Evolutionary conservation across 2,329 filamentous ascomycete species (phyloP), one percentile per base, ranked within the genome.

Genomic region (Colletotrichum sp.): DNA sequence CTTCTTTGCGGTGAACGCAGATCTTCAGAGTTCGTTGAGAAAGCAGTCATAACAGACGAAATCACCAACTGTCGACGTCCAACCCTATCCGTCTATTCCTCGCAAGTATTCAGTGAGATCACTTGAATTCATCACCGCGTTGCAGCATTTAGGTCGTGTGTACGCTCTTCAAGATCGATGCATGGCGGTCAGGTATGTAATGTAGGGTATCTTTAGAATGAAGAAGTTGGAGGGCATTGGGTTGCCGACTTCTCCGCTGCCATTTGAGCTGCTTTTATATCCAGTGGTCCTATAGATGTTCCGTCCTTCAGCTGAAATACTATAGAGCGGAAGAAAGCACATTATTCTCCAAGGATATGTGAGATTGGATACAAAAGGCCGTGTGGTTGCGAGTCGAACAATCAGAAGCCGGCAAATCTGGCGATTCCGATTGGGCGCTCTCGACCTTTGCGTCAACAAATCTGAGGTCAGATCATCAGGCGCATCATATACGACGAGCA

Each of bases 231-330:
- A 28, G 2, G 16, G 8, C 36, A 39, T 43, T 43, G 39, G 39
- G 2, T 43, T n/a, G 9, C 18, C 3, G 39, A n/a, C 9, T n/a
- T n/a, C 8, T 12, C 18, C 10, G 18, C 39, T n/a, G 36, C 9
- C 5, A 12, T 48, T 48, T 2, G 9, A n/a, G 5, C 39, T 12
- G 5, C 39, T n/a, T 6, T 9, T 43, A 48, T 12, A 48, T 0
- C 9, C 1, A 48, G 2, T 6, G 18, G 0, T n/a, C 9, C 39
- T 0, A n/a, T n/a, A 18, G 18, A 15, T 10, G 5, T 5, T 43
- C 3, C 18, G 0, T 7, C 8, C 39, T 16, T 43, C 16, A 9
- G 7, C 8, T 16, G 39, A 3, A 5, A 2, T n/a, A 5, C 0
- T 1, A 15, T 9, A 43, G 16, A 9, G 8, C 4, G 16, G 8